phyloP scores from a whole-genome alignment of 352 stramenopile genomes.

The Aphanomyces invadans region DNA sequence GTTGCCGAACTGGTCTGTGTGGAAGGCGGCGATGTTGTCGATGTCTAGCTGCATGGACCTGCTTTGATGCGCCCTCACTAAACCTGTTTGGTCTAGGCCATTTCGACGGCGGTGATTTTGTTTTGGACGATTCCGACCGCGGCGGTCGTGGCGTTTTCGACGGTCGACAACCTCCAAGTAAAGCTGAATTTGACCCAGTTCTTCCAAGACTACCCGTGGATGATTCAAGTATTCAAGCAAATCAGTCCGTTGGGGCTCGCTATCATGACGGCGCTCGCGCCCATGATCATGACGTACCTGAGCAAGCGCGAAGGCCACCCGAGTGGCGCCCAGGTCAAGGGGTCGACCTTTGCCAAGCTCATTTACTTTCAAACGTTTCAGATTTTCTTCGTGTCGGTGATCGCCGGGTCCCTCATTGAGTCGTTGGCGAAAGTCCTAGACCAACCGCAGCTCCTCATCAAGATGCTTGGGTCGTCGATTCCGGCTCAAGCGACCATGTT shows the following conservation, averaged over 20 bases:
- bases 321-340: conserved; percentile 48
- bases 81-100: conserved; percentile 21
- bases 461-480: conserved; percentile 49
- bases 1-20: neutral
- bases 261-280: conserved; percentile 67
- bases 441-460: conserved; percentile 40
- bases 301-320: conserved; percentile 74
- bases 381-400: conserved; percentile 75
- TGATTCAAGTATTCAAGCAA: conserved; percentile 65
- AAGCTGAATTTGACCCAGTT: conserved; percentile 39
- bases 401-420: conserved; percentile 70
- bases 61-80: too few species aligned
- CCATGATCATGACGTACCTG: conserved; percentile 76
- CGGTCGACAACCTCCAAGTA: conserved; percentile 45
- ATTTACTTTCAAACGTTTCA: conserved; percentile 78
- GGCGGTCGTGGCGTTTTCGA: conserved; percentile 67
- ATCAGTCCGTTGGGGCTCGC: conserved; percentile 69
- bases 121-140: conserved; percentile 78
- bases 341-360: conserved; percentile 74
- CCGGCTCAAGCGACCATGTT: conserved; percentile 76
- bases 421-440: conserved; percentile 43
- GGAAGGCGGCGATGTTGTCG: too few species aligned
- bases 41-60: neutral
- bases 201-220: conserved; percentile 53
- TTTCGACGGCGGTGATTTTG: conserved; percentile 63